These are phyloP conservation scores for Pseudocercospora ulei DNA, from an alignment of 2,329 filamentous ascomycete species.

Conservation along the genomic window DNA sequence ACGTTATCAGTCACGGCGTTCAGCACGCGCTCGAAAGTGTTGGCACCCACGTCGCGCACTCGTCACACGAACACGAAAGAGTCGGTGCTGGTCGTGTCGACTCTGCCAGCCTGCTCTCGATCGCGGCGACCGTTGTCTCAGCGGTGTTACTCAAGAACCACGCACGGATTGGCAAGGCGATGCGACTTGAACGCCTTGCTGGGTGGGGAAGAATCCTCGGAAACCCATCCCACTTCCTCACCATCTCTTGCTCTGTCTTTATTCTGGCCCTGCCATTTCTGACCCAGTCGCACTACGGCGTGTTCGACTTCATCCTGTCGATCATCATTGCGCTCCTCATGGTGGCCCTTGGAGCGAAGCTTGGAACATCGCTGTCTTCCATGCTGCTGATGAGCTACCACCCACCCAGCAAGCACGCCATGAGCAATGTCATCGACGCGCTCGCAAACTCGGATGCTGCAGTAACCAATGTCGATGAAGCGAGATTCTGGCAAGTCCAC, in stretches of 20 bases:
- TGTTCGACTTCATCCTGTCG: constrained; percentile 76
- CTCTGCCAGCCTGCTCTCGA: constrained; percentile 68
- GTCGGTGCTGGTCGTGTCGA: constrained; percentile 70
- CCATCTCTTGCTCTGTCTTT: constrained; percentile 71
- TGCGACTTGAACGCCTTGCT: constrained; percentile 74
- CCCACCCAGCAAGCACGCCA: constrained; percentile 34
- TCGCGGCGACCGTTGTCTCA: constrained; percentile 71
- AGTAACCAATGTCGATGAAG: constrained; percentile 72
- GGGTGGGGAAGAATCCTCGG: constrained; percentile 76
- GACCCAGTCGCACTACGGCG: constrained; percentile 67
- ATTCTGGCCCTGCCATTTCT: constrained; percentile 74
- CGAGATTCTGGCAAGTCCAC: constrained; percentile 96
- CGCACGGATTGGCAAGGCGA: constrained; percentile 79
- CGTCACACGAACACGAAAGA: constrained; percentile 46
- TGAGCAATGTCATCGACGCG: constrained; percentile 58
- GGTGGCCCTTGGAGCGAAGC: constrained; percentile 73
- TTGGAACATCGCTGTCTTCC: constrained; percentile 75
- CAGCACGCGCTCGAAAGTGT: constrained; percentile 79
- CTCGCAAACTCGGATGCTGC: constrained; percentile 65
- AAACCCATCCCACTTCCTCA: constrained; percentile 92
- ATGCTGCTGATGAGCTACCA: constrained; percentile 93
- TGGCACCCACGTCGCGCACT: constrained; percentile 61
- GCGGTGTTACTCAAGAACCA: constrained; percentile 84
- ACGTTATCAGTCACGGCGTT: constrained; percentile 84
- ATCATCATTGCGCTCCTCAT: constrained; percentile 73